Evolutionary conservation across 2,329 filamentous ascomycete species (phyloP), one percentile per base, ranked within the genome.

Genomic region (Neurospora crassa): DNA sequence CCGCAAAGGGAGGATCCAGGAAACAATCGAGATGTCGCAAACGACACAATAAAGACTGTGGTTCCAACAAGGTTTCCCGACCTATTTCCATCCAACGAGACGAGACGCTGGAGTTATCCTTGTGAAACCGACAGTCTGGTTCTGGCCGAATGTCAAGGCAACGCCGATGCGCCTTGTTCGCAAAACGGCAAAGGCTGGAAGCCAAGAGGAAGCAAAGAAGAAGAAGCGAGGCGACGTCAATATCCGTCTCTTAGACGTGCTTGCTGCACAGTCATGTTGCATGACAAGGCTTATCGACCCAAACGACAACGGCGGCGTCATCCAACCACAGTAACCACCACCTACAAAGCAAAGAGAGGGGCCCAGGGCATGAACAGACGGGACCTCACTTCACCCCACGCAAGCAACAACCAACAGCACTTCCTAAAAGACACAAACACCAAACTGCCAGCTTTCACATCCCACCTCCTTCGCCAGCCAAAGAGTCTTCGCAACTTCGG

Each of bases 201-300:
- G 53, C 53, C 29, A 63, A 34, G 53, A 34, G 14, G 8, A 37
- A 63, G 53, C 29, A 63, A 63, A 63, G 53, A 63, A 63, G 53
- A 63, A 63, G 53, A 63, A 63, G 53, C 53, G 53, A 63, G 53
- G 53, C 53, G 53, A 63, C 24, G 53, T 63, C 53, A 63, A 63
- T 63, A 6, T 34, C 53, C 53, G 53, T 34, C 53, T 18, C 34
- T 34, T 29, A 29, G 53, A 34, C 16, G 53, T 63, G 53, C 53
- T 63, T 63, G 53, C 67, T 68, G 67, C 37, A 68, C 67, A 41
- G 67, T 42, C 10, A 68, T 40, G 37, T 42, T 68, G 37, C 53
- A 63, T 63, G 53, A 16, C 53, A 63, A 63, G 53, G 59, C 71
- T 69, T 68, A 34, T 69, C 40, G 16, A 63, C 59, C 47, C 71